Evolutionary conservation across 805 yeast species (phyloP).

Genomic region (Lipomyces kockii): DNA sequence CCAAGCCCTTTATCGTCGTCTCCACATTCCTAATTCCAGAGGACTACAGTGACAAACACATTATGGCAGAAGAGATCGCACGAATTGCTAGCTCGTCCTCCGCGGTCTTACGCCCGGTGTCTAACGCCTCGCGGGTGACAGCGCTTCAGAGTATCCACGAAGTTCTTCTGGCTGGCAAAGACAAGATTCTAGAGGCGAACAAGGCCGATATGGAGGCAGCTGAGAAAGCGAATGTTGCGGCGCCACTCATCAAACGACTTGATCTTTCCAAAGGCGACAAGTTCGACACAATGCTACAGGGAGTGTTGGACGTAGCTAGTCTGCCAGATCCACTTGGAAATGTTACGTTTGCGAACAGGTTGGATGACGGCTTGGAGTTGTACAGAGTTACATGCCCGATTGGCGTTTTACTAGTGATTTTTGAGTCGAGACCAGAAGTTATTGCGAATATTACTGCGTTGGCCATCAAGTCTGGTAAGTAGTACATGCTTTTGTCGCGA

Average conservation of each 20-base stretch:
- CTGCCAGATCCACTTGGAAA: conserved; percentile 94
- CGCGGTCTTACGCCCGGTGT: conserved; percentile 74
- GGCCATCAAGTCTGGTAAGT: conserved; percentile 88
- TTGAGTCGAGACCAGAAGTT: conserved; percentile 97
- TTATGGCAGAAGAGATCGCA: conserved; percentile 73
- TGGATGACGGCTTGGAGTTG: conserved; percentile 87
- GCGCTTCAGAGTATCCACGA: conserved; percentile 77
- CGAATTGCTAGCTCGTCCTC: conserved; percentile 81
- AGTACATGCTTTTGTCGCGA: not conserved
- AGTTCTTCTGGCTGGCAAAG: conserved; percentile 63
- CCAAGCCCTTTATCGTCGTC: not conserved
- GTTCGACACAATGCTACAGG: conserved; percentile 92
- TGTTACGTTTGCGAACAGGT: conserved; percentile 75
- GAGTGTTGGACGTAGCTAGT: conserved; percentile 86
- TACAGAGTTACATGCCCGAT: conserved; percentile 90
- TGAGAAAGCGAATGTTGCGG: conserved; percentile 49
- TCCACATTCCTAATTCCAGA: not conserved
- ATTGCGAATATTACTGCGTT: conserved; percentile 96
- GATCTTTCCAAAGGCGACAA: conserved; percentile 83
- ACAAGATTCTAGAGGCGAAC: conserved; percentile 72
- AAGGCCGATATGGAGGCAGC: conserved; percentile 73
- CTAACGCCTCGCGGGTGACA: conserved; percentile 70
- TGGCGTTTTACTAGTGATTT: conserved; percentile 89
- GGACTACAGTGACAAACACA: not conserved
- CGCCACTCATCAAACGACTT: conserved; percentile 76